A percentile compares a stretch with the other conserved stretches of the same genome.
These are phyloP conservation scores for Cladophialophora chaetospira DNA, from an alignment of 2,329 filamentous ascomycete genomes.

Conservation along the genomic window DNA sequence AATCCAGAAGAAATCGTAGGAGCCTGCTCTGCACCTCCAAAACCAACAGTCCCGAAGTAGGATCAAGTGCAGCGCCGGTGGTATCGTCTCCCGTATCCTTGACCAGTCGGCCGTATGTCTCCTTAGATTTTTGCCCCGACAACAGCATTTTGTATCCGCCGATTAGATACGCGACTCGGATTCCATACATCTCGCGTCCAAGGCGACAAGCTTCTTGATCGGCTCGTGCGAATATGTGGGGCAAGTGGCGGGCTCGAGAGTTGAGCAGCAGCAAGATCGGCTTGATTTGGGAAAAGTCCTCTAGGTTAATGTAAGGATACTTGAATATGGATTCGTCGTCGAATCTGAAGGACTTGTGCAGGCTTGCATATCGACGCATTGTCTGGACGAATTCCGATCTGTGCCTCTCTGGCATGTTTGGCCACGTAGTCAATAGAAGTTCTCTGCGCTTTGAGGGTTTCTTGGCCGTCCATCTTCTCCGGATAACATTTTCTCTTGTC, in stretches of 20 bases:
- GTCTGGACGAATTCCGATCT: constrained; percentile 33
- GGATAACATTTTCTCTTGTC: constrained; percentile 53
- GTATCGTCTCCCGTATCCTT: neutral
- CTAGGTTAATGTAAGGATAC: constrained; percentile 60
- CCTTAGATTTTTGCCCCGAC: constrained; percentile 34
- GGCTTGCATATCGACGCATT: neutral
- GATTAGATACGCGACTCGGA: constrained; percentile 35
- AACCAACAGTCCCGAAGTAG: constrained; percentile 51
- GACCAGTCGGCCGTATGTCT: constrained; percentile 43
- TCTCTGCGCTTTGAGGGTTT: constrained; percentile 48
- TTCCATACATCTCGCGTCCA: constrained; percentile 32
- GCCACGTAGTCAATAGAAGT: constrained; percentile 53
- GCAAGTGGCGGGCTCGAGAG: constrained; percentile 51
- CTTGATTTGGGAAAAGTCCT: constrained; percentile 54
- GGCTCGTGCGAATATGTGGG: constrained; percentile 50
- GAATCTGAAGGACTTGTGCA: too few relatives aligned
- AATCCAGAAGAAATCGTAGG: constrained; percentile 53
- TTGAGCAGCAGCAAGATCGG: constrained; percentile 56
- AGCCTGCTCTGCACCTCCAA: constrained; percentile 56
- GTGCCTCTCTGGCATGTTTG: constrained; percentile 52
- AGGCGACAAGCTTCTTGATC: constrained; percentile 45
- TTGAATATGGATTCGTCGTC: constrained; percentile 42
- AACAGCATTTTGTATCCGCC: constrained; percentile 42
- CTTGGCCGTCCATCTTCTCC: constrained; percentile 60
- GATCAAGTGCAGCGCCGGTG: constrained; percentile 43